These are phyloP conservation scores for Trichoderma pleuroti DNA, from an alignment of 2,329 filamentous ascomycete species.

Conservation along the genomic window DNA sequence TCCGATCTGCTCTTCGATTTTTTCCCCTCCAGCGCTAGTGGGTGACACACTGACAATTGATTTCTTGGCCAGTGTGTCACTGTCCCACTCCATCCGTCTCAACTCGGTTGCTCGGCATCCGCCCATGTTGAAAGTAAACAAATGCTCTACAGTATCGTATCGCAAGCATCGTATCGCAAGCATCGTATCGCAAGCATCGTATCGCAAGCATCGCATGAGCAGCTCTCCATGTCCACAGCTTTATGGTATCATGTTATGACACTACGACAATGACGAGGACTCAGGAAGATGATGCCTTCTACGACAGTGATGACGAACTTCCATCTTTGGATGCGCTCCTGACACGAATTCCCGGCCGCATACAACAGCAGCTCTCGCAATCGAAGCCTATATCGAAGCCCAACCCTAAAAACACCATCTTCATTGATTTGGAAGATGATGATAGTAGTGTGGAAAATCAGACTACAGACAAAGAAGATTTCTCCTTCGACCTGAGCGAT, in stretches of 20 bases:
- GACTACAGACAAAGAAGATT: not conserved
- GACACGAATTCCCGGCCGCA: not conserved
- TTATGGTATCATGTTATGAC: not conserved
- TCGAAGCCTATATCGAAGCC: not conserved
- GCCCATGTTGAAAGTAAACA: not conserved
- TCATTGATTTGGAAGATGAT: not conserved
- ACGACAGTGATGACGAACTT: not conserved
- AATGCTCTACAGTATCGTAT: not conserved
- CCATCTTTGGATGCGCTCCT: not conserved
- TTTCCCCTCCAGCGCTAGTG: not conserved
- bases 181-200: not conserved
- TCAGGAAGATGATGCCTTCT: not conserved
- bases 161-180: not conserved
- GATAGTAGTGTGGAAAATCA: not conserved
- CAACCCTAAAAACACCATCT: not conserved
- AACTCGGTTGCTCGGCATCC: constrained; percentile 1
- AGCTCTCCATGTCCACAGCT: not conserved
- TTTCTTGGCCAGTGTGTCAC: not conserved
- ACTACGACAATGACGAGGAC: not conserved
- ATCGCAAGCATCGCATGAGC: not conserved
- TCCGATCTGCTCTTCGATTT: not conserved
- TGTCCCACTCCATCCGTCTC: not conserved
- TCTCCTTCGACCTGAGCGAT: not conserved
- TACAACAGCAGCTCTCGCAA: not conserved
- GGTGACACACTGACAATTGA: not conserved